A percentile compares a stretch with the other conserved stretches of the same genome.
These are phyloP conservation scores for Citrus australasica DNA, from an alignment of 345 rosid genomes.

Conservation along the genomic window DNA sequence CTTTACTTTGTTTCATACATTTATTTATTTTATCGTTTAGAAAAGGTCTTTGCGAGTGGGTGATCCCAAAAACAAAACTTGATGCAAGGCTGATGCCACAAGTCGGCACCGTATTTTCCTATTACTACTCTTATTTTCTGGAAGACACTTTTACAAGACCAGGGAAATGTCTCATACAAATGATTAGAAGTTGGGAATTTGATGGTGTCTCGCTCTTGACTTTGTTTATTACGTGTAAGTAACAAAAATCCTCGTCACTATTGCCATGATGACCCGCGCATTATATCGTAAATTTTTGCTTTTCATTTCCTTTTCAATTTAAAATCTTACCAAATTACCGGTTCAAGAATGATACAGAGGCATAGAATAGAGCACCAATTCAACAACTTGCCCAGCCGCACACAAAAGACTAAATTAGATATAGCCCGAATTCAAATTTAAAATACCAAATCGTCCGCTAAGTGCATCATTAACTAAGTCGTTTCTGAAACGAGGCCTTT, in stretches of 20 bases:
- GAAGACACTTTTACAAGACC: not conserved
- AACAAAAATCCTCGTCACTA: not conserved
- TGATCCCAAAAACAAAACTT: not conserved
- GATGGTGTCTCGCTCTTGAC: not conserved
- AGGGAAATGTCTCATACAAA: not conserved
- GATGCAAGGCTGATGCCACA: not conserved
- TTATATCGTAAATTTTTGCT: too few species aligned
- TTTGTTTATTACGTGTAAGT: not conserved
- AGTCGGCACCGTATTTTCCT: not conserved
- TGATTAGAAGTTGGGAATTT: not conserved
- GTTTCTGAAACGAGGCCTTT: not conserved
- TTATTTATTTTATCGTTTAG: not conserved
- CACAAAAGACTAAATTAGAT: too few species aligned
- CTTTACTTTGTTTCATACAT: not conserved
- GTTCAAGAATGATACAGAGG: not conserved
- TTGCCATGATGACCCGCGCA: not conserved
- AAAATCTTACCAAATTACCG: not conserved
- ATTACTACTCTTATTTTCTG: too few species aligned
- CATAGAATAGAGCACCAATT: constrained; percentile 14
- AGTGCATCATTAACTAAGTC: not conserved
- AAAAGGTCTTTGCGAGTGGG: not conserved
- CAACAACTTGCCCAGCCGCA: constrained; percentile 22
- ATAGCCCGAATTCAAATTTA: not conserved
- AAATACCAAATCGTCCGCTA: not conserved
- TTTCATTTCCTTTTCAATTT: not conserved